Percentiles rank a stretch among this genome's conserved stretches.
Evolutionary conservation across 495 filamentous ascomycete species (phyloP).

Genomic region (Penicillium daleae): DNA sequence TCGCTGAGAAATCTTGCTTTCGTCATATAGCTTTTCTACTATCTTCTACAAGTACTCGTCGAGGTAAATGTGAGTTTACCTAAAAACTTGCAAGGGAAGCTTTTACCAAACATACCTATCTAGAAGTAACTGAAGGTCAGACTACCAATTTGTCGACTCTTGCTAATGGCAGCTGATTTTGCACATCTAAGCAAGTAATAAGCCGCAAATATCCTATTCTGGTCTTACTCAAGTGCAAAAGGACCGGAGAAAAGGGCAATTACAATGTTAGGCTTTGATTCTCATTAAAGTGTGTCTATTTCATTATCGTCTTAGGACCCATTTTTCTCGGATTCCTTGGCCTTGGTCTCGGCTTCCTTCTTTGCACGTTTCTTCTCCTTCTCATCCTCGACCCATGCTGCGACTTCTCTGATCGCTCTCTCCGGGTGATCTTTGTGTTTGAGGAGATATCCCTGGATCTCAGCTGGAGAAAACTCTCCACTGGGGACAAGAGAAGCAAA

Average conservation of each 20-base stretch:
- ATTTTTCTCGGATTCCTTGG: background rate
- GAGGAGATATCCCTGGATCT: constrained; percentile 77
- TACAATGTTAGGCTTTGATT: background rate
- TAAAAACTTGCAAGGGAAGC: background rate
- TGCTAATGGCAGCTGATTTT: background rate
- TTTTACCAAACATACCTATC: too few relatives aligned
- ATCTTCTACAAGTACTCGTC: background rate
- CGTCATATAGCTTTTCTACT: background rate
- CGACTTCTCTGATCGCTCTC: constrained; percentile 57
- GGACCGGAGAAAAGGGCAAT: background rate
- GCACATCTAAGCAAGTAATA: background rate
- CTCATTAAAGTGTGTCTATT: background rate
- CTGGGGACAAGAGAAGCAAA: constrained; percentile 68
- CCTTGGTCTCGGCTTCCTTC: constrained; percentile 9
- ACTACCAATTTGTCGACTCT: too few relatives aligned
- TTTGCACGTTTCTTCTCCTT: constrained; percentile 53
- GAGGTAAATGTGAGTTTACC: background rate
- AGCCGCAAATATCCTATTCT: background rate
- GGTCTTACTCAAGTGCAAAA: background rate
- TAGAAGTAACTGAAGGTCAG: too few relatives aligned
- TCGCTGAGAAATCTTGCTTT: background rate
- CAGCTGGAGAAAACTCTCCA: constrained; percentile 70
- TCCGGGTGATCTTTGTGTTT: constrained; percentile 68
- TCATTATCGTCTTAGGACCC: background rate
- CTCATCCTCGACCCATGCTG: constrained; percentile 60